Evolutionary conservation across 2,329 filamentous ascomycete genomes (phyloP).

Genomic region (Huntiella bhutanensis): DNA sequence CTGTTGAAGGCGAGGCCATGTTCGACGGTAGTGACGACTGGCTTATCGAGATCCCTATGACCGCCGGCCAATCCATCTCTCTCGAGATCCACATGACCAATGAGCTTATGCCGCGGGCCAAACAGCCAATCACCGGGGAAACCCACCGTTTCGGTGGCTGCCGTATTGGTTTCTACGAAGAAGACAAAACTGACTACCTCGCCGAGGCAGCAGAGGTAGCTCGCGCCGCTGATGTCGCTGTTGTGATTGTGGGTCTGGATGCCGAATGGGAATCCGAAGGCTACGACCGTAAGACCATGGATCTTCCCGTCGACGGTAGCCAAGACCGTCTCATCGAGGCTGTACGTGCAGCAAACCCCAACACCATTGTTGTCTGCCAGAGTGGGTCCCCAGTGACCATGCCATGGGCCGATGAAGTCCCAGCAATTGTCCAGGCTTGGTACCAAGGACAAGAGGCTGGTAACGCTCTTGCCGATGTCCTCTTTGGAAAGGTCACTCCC

Average conservation of each 20-base stretch:
- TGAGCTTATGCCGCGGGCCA: slow-evolving; percentile 41
- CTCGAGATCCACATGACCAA: slow-evolving; percentile 47
- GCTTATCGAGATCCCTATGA: slow-evolving; percentile 39
- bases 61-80: slow-evolving; percentile 38
- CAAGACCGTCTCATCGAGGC: slow-evolving; percentile 45
- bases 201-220: slow-evolving; percentile 45
- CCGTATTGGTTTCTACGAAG: slow-evolving; percentile 51
- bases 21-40: slow-evolving; percentile 49
- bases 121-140: slow-evolving; percentile 36
- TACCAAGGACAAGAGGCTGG: slow-evolving; percentile 55
- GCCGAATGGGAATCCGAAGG: slow-evolving; percentile 61
- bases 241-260: slow-evolving; percentile 51
- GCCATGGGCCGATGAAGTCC: slow-evolving; percentile 48
- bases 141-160: slow-evolving; percentile 53
- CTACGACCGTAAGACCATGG: slow-evolving; percentile 54
- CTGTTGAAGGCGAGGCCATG: slow-evolving; percentile 50
- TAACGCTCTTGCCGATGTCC: slow-evolving; percentile 47
- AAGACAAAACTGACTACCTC: slow-evolving; percentile 42
- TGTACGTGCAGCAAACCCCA: slow-evolving; percentile 41
- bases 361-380: slow-evolving; percentile 50
- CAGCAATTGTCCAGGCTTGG: slow-evolving; percentile 56
- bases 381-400: slow-evolving; percentile 50
- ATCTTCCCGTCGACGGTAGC: slow-evolving; percentile 40
- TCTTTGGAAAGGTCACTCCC: slow-evolving; percentile 44
- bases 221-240: slow-evolving; percentile 42